Evolutionary conservation across 108 stramenopile species (phyloP).

Genomic region (Bacterosira constricta): DNA sequence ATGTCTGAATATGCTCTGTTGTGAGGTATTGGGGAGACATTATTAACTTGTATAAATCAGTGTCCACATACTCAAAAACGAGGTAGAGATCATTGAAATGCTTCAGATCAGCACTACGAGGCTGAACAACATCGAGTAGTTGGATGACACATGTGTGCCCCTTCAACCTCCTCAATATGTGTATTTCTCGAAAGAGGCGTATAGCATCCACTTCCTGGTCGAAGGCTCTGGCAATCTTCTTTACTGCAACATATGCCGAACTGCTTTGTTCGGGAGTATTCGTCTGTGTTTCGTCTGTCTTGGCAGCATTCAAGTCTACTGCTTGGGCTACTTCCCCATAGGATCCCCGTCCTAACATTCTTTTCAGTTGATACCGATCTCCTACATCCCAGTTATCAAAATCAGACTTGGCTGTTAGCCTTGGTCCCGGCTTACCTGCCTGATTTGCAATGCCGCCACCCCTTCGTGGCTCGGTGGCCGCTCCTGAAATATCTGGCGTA

Average conservation of each 20-base stretch:
- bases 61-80: slow-evolving; percentile 96
- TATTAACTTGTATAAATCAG: slow-evolving; percentile 98
- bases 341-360: slow-evolving; percentile 91
- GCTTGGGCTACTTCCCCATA: slow-evolving; percentile 99
- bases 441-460: not conserved
- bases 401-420: slow-evolving; percentile 34
- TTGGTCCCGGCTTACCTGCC: slow-evolving; percentile 4
- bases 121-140: slow-evolving; percentile 90
- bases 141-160: slow-evolving; percentile 92
- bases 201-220: slow-evolving; percentile 93
- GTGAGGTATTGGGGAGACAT: slow-evolving; percentile 98
- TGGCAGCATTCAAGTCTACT: slow-evolving; percentile 58
- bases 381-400: slow-evolving; percentile 94
- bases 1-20: slow-evolving; percentile 96
- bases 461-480: slow-evolving; percentile 21
- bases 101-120: slow-evolving; percentile 67
- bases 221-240: slow-evolving; percentile 92
- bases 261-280: slow-evolving; percentile 22
- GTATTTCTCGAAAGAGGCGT: slow-evolving; percentile 92
- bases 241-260: slow-evolving; percentile 89
- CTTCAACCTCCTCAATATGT: slow-evolving; percentile 87
- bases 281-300: slow-evolving; percentile 6
- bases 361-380: slow-evolving; percentile 80
- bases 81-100: slow-evolving; percentile 90
- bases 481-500: slow-evolving; percentile 26